Base-by-base conservation (phyloP, 2,329 filamentous ascomycete species). In the Venturia pyrina region DNA sequence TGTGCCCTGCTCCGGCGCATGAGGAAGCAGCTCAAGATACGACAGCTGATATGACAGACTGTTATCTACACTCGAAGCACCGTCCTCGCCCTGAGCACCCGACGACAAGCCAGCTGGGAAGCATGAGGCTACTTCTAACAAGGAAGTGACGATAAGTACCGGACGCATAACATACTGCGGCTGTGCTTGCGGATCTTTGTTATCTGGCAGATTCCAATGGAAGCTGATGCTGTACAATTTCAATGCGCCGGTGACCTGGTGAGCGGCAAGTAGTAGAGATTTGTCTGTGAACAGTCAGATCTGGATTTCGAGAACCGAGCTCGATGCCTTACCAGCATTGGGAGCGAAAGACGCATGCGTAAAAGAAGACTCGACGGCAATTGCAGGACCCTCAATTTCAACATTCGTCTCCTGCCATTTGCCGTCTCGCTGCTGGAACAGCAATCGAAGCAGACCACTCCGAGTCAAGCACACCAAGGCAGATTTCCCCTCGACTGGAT, bases 381-480 rank as follows among this genome's bases (percentile, higher is more conserved):
- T 87, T 37, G 86, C 82, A 66, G 91, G 82, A 68, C 86, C 87
- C 72, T 93, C 89, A 44, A 96, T 77, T 68, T 93, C 89, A n/a
- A 88, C 79, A 3, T 83, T 84, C 0, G 86, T 84, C 72, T 96
- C 90, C 67, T 88, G 85, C 77, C 91, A 88, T 70, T 85, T 85
- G 66, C 81, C 84, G 73, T 87, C 91, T 56, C 85, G 87, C 69
- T 93, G 90, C 50, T 89, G 85, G 78, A 88, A 96, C 62, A 93
- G 82, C 71, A 97, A 81, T 71, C 87, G 89, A 65, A 97, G 80
- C 61, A 85, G 78, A 8, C 90, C 91, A 70, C 87, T 87, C 57
- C 87, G 84, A 40, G 90, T 95, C 64, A 96, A 83, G 69, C 87
- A 89, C 15, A 96, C 76, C 56, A 97, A 77, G 0, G 90, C 89